Conservation (phyloP, 768 basidiomycete genomes). For the Chiua virens region DNA sequence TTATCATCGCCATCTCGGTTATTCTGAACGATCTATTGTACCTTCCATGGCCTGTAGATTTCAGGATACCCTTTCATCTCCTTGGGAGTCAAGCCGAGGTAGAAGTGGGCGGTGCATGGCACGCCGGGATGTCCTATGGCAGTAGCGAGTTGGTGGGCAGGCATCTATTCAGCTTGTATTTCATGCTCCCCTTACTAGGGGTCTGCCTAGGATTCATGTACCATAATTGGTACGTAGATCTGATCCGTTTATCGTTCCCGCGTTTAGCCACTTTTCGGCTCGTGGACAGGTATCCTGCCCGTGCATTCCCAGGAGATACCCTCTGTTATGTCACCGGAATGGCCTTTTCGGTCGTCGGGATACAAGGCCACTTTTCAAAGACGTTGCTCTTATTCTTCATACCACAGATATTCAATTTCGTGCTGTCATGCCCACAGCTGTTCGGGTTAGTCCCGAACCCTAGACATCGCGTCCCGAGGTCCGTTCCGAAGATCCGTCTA, state of each 20-base stretch:
- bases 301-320: conserved; percentile 94
- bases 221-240: conserved; percentile 82
- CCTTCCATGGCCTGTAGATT: conserved; percentile 83
- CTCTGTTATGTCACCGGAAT: conserved; percentile 97
- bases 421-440: conserved; percentile 91
- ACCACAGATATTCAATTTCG: conserved; percentile 97
- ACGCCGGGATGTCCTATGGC: conserved; percentile 82
- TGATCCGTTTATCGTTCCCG: neutral
- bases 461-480: conserved; percentile 91
- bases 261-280: neutral
- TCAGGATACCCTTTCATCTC: conserved; percentile 69
- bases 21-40: conserved; percentile 91
- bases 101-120: conserved; percentile 77
- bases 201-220: conserved; percentile 89
- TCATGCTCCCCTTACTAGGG: conserved; percentile 93
- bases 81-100: conserved; percentile 65
- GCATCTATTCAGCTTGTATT: conserved; percentile 95
- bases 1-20: conserved; percentile 89
- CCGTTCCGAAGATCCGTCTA: conserved; percentile 21
- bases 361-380: conserved; percentile 97
- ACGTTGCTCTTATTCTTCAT: conserved; percentile 95
- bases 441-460: conserved; percentile 95
- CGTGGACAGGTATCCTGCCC: conserved; percentile 86
- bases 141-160: conserved; percentile 86
- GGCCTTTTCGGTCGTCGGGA: conserved; percentile 97